Conservation (phyloP, 2,329 filamentous ascomycete genomes). For the Penicillium sp. region DNA sequence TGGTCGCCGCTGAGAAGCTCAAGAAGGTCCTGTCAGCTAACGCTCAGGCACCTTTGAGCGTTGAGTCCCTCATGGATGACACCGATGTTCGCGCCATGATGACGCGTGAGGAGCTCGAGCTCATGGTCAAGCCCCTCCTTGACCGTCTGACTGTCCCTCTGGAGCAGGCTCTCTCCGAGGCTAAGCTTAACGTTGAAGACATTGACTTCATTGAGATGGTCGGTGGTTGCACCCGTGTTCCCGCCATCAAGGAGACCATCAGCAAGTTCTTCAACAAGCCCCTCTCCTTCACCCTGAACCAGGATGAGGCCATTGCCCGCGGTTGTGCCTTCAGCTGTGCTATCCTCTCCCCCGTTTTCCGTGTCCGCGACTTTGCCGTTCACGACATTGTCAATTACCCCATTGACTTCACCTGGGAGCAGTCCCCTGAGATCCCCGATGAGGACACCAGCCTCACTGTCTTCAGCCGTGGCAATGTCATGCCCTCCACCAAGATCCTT, state of each 20-base stretch:
- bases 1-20: constrained; percentile 88
- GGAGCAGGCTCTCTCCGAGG: constrained; percentile 90
- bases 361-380: constrained; percentile 94
- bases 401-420: constrained; percentile 98
- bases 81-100: constrained; percentile 85
- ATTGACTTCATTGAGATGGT: constrained; percentile 93
- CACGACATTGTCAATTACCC: constrained; percentile 98
- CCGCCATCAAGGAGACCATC: constrained; percentile 85
- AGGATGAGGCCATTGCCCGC: constrained; percentile 93
- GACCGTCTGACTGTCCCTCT: constrained; percentile 70
- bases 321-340: constrained; percentile 97
- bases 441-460: constrained; percentile 97
- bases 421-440: constrained; percentile 95
- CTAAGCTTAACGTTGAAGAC: constrained; percentile 85
- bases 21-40: constrained; percentile 99
- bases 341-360: constrained; percentile 95
- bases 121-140: constrained; percentile 81
- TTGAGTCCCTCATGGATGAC: constrained; percentile 98
- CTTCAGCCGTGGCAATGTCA: constrained; percentile 94
- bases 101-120: constrained; percentile 91
- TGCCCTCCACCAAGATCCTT: constrained; percentile 98
- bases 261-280: constrained; percentile 87
- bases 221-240: constrained; percentile 91
- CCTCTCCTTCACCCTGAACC: constrained; percentile 95
- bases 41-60: constrained; percentile 86